These are phyloP conservation scores for Litsea cubeba DNA, from an alignment of 164 flowering plant genomes.

Conservation along the genomic window DNA sequence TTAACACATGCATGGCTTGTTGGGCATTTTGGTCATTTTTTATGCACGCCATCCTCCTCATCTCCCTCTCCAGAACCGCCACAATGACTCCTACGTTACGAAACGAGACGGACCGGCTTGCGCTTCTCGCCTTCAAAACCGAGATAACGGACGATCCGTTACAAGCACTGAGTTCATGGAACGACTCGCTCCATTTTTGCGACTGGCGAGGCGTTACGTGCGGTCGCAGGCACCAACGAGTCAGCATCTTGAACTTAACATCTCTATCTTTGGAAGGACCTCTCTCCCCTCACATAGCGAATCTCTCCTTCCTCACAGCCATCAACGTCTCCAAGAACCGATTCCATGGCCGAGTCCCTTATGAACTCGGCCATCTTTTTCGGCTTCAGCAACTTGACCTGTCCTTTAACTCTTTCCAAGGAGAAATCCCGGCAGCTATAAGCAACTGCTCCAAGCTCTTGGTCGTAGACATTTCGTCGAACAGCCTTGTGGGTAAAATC, in stretches of 20 bases:
- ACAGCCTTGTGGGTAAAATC: background rate
- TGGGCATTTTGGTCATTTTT: background rate
- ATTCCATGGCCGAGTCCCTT: conserved; percentile 29
- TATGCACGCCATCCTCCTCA: background rate
- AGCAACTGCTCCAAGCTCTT: conserved; percentile 15
- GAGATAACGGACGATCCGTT: conserved; percentile 4
- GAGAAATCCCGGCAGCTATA: conserved; percentile 28
- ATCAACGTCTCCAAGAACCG: conserved; percentile 31
- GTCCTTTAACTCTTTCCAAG: conserved; percentile 29
- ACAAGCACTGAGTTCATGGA: conserved; percentile 16
- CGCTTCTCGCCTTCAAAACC: conserved; percentile 11
- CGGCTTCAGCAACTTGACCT: conserved; percentile 25
- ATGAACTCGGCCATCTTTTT: conserved; percentile 22
- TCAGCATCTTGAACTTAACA: conserved; percentile 14
- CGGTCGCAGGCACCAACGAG: conserved; percentile 17
- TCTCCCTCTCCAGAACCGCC: background rate
- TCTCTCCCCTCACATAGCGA: conserved; percentile 33
- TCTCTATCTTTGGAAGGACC: conserved; percentile 17
- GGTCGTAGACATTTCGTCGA: conserved; percentile 14
- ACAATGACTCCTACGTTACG: background rate
- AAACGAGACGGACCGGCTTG: conserved; percentile 10
- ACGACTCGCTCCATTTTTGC: conserved; percentile 11
- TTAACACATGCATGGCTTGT: no score
- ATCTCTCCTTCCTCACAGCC: conserved; percentile 34
- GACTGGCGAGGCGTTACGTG: conserved; percentile 16